Evolutionary conservation across 2,329 filamentous ascomycete species (phyloP).

Genomic region (Aspergillus felis): DNA sequence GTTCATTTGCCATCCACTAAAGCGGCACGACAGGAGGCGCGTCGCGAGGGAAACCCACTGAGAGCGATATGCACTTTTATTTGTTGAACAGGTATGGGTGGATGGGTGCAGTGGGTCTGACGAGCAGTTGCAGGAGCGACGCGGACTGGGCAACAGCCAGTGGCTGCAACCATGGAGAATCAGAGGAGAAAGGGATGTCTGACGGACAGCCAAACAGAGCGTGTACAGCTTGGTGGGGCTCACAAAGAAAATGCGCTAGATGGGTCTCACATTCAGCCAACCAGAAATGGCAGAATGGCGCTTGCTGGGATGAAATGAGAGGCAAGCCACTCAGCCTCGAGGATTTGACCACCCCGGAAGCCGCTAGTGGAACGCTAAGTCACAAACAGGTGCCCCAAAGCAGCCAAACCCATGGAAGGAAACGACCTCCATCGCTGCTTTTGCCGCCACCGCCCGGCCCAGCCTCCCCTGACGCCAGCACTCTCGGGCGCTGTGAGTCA

Average conservation of each 20-base stretch:
- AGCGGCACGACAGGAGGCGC: conserved; percentile 30
- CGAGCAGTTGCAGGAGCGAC: conserved; percentile 27
- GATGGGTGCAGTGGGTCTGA: conserved; percentile 14
- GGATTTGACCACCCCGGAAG: conserved; percentile 16
- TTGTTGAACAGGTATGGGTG: conserved; percentile 19
- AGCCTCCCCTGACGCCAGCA: conserved; percentile 34
- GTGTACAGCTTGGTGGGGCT: conserved; percentile 10
- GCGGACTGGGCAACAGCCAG: conserved; percentile 23
- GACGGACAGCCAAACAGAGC: conserved; percentile 17
- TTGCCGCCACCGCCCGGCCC: conserved; percentile 34
- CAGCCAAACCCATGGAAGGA: conserved; percentile 25
- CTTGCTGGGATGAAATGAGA: conserved; percentile 6
- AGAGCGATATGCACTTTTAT: conserved; percentile 23
- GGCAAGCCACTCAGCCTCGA: conserved; percentile 14
- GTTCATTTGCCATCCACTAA: conserved; percentile 31
- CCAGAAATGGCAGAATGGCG: conserved; percentile 19
- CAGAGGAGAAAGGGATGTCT: conserved; percentile 3
- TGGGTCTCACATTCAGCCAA: conserved; percentile 16
- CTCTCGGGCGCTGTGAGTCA: conserved; percentile 28
- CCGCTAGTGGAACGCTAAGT: conserved; percentile 22
- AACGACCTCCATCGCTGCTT: conserved; percentile 30
- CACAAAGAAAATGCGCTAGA: conserved; percentile 12
- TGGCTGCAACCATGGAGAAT: conserved; percentile 25
- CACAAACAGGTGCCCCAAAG: conserved; percentile 5
- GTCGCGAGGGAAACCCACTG: conserved; percentile 24